phyloP scores from a whole-genome alignment of 768 basidiomycete genomes.

The Sarcomyxa edulis region DNA sequence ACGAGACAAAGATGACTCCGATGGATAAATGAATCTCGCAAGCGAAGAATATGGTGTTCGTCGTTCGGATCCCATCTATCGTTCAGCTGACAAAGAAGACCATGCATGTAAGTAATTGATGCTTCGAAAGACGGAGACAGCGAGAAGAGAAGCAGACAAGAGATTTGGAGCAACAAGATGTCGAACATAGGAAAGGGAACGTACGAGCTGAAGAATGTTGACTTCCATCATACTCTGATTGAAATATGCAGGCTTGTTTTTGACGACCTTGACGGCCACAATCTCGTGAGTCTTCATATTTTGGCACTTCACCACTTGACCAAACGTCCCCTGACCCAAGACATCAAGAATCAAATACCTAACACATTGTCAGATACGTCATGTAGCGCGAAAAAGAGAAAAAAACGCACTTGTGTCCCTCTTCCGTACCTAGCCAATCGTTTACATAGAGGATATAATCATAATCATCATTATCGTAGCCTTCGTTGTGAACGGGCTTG shows the following conservation, averaged over 20 bases:
- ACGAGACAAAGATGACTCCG: constrained; percentile 95
- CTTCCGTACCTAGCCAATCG: constrained; percentile 92
- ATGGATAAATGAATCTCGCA: constrained; percentile 96
- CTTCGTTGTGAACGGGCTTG: constrained; percentile 93
- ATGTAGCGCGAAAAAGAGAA: constrained; percentile 4
- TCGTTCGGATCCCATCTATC: constrained; percentile 90
- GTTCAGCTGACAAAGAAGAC: constrained; percentile 75
- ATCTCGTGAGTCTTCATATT: constrained; percentile 99
- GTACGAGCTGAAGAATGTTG: constrained; percentile 89
- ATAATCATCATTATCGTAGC: constrained; percentile 97
- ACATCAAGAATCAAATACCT: constrained; percentile 98
- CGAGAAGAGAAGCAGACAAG: no score
- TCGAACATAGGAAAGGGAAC: constrained; percentile 22
- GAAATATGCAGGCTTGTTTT: constrained; percentile 99
- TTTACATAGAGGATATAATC: constrained; percentile 99
- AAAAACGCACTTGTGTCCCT: constrained; percentile 82
- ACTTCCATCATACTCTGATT: constrained; percentile 99
- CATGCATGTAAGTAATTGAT: no score
- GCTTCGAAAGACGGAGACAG: no score
- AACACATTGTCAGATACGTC: constrained; percentile 12
- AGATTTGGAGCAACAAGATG: constrained; percentile 4
- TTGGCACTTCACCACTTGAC: constrained; percentile 99
- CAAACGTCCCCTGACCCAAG: constrained; percentile 97
- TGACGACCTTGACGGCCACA: constrained; percentile 98
- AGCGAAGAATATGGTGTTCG: constrained; percentile 92